Conservation (phyloP, 257 asterid genomes). For the Solanum arcanum region DNA sequence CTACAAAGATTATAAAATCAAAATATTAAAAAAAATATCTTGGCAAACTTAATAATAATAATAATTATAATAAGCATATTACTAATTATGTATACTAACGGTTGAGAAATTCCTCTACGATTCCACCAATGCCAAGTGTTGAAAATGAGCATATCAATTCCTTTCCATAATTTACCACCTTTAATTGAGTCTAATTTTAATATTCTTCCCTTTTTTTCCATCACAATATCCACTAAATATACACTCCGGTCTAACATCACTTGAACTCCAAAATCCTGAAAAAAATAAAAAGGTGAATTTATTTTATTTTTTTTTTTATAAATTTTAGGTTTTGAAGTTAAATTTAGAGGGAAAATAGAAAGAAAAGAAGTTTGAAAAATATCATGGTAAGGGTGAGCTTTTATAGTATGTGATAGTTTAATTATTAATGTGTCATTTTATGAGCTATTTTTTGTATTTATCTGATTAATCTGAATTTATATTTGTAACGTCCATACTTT, state of each 20-base stretch:
- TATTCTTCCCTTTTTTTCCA: slow-evolving; percentile 37
- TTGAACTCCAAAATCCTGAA: slow-evolving; percentile 56
- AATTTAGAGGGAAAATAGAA: background rate
- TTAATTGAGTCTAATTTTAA: slow-evolving; percentile 56
- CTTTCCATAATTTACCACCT: slow-evolving; percentile 54
- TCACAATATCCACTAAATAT: slow-evolving; percentile 55
- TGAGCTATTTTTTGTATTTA: too few relatives aligned
- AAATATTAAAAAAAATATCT: background rate
- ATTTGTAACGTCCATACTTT: background rate
- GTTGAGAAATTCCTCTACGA: slow-evolving; percentile 63
- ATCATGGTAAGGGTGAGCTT: background rate
- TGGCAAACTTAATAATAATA: too few relatives aligned
- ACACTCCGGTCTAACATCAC: slow-evolving; percentile 52
- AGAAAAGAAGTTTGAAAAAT: background rate
- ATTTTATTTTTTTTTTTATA: background rate
- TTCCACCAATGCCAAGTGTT: slow-evolving; percentile 96
- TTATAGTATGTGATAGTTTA: background rate
- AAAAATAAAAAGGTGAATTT: background rate
- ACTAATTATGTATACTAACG: slow-evolving; percentile 24
- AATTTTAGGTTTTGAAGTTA: background rate
- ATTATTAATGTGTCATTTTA: background rate
- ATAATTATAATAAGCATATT: background rate
- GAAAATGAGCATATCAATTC: slow-evolving; percentile 58
- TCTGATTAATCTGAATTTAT: background rate
- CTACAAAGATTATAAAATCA: background rate